Evolutionary conservation across 148 eudicot species (phyloP), one percentile per base, ranked within the genome.

Genomic region (Amaranthus palmeri): DNA sequence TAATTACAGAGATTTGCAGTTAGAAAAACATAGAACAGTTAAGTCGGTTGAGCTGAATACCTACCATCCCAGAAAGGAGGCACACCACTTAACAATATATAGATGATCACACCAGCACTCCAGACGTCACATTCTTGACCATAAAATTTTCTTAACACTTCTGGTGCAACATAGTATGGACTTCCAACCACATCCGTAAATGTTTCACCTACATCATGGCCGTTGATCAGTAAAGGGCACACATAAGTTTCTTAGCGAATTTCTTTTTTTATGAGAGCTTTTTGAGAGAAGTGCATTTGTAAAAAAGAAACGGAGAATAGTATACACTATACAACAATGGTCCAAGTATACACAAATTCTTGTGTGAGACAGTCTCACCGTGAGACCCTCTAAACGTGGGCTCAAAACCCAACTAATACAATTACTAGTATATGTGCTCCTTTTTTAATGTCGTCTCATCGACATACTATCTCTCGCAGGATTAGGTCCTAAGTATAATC

Each of bases 61-160:
- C 61, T 57, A 84, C 86, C 86, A 47, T 79, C 86, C 86, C 86
- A 84, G 67, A 84, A 84, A n/a, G 86, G 86, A 8, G 86, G 86
- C 15, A 84, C 86, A 7, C 86, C 86, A 56, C 86, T 73, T 51
- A 84, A 68, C 59, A 84, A 76, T 60, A 84, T 84, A 53, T 84
- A 84, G 18, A 84, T 82, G 59, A 84, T 84, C 14, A 84, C 79
- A 49, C 86, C 86, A 10, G 86, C 86, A 70, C 86, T 84, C 86
- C 86, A 84, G 0, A 84, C 84, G 64, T 84, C 86, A 48, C 81
- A 72, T 70, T 84, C 86, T 60, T 76, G 84, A 8, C 84, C 78
- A n/a, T 84, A 84, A 50, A 77, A 77, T 70, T 84, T 84, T 52
- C 86, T 59, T 61, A 84, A 57, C 42, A 84, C 82, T 75, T 84